Evolutionary conservation across 768 basidiomycete species (phyloP), one percentile per base, ranked within the genome.

Genomic region (Tulasnella sp.): DNA sequence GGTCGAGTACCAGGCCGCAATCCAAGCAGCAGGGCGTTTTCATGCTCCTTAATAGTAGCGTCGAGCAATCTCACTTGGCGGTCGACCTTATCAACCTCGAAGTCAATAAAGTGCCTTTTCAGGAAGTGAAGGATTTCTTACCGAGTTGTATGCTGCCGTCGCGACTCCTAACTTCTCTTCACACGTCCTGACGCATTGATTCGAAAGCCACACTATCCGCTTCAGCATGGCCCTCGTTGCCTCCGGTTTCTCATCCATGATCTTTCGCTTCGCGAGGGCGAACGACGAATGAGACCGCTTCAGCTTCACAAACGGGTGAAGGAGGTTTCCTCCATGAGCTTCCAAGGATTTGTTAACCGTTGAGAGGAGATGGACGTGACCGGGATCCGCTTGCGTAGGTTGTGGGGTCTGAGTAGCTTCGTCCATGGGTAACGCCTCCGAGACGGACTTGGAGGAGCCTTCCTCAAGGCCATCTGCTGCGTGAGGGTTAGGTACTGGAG

Each of bases 111-210:
- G 7, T 46, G 69, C n/a, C 8, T 5, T 72, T 24, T 12, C 1
- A 7, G 81, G 80, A 34, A 28, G 79, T n/a, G n/a, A 42, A 82
- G 16, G 77, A 76, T 24, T 46, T 84, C 91, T 81, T 84, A 94
- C 94, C 48, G 91, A 90, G 83, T 94, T 92, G 82, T 91, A 90
- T 37, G 91, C 90, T 14, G 93, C 89, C 82, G 90, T 90, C 2
- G 94, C 92, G 24, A 95, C 88, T 82, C 91, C 93, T 42, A 93
- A 89, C 84, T 95, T 95, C 85, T 96, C 94, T 81, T 94, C 92
- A 16, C 91, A 90, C 4, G 91, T 89, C 5, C 90, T 89, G 14
- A 92, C 85, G 0, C 90, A 85, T 11, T 92, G 85, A 81, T 88
- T 88, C 3, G 92, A 91, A 76, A 94, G 89, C 74, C 88, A 42